Percentiles rank a stretch among this genome's conserved stretches.
Conservation (phyloP, 164 flowering plant genomes). For the Liquidambar formosana region DNA sequence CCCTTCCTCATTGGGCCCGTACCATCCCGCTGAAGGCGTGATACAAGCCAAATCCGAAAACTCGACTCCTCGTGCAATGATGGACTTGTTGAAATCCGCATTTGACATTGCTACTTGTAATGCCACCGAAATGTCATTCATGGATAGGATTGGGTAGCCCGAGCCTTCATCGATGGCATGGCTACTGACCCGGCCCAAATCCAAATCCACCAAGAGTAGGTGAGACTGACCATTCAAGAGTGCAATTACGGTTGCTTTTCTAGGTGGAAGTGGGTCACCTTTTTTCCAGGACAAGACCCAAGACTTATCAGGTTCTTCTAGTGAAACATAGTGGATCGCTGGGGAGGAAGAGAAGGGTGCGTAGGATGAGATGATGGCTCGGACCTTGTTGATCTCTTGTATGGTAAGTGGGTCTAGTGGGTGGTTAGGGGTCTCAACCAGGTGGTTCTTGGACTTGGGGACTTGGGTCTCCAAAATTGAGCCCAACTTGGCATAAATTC, state of each 20-base stretch:
- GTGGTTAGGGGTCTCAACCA: slow-evolving; percentile 38
- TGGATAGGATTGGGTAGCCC: slow-evolving; percentile 43
- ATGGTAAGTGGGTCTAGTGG: slow-evolving; percentile 70
- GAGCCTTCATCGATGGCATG: slow-evolving; percentile 18
- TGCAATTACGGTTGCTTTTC: slow-evolving; percentile 57
- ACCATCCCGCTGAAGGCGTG: slow-evolving; percentile 54
- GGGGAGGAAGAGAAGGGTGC: slow-evolving; percentile 28
- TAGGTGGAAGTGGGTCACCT: slow-evolving; percentile 52
- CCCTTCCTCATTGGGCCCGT: slow-evolving; percentile 48
- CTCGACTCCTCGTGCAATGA: slow-evolving; percentile 34
- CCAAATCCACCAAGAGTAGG: slow-evolving; percentile 47
- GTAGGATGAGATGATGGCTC: slow-evolving; percentile 33
- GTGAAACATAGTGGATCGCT: slow-evolving; percentile 39
- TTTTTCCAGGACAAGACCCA: slow-evolving; percentile 47
- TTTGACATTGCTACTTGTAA: slow-evolving; percentile 13
- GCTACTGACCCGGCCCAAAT: slow-evolving; percentile 18
- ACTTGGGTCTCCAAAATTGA: slow-evolving; percentile 1
- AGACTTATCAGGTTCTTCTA: slow-evolving; percentile 64
- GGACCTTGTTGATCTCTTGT: slow-evolving; percentile 41
- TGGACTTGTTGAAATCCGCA: slow-evolving; percentile 30
- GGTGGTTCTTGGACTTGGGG: slow-evolving; percentile 19
- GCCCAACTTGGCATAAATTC: slow-evolving; percentile 13
- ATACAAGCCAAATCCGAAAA: slow-evolving; percentile 34
- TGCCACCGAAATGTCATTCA: slow-evolving; percentile 32
- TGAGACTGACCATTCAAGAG: slow-evolving; percentile 30